A percentile compares a stretch with the other conserved stretches of the same genome.
phyloP scores from a whole-genome alignment of 129 eudicot genomes.

The Deinandra increscens region DNA sequence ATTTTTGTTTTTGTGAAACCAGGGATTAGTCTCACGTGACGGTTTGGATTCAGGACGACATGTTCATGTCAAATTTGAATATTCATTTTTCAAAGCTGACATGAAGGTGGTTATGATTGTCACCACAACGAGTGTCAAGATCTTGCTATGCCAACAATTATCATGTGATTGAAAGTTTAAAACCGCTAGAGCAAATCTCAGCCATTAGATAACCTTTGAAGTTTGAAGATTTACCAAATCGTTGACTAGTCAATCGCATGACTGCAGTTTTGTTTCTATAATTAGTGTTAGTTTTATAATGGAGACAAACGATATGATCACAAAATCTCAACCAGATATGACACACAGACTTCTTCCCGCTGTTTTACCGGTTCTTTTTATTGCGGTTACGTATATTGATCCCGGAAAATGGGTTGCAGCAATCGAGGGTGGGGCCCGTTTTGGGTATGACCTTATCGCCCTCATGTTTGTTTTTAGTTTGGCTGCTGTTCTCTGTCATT shows the following conservation, averaged over 20 bases:
- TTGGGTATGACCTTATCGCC: conserved; percentile 52
- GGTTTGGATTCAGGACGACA: background rate
- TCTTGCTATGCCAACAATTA: conserved; percentile 34
- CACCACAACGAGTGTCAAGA: conserved; percentile 45
- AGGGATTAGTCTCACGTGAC: conserved; percentile 32
- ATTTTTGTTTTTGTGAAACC: conserved; percentile 36
- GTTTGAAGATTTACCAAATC: conserved; percentile 23
- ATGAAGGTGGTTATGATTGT: conserved; percentile 54
- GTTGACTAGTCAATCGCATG: conserved; percentile 19
- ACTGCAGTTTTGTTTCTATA: conserved; percentile 21
- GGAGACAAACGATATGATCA: conserved; percentile 40
- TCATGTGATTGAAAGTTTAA: conserved; percentile 34
- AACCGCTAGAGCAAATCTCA: conserved; percentile 19
- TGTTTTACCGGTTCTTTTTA: conserved; percentile 53
- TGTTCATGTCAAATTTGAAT: conserved; percentile 24
- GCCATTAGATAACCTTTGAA: conserved; percentile 16
- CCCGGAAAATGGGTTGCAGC: conserved; percentile 96
- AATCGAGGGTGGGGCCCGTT: conserved; percentile 82
- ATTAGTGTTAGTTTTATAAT: conserved; percentile 34
- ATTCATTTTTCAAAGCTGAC: conserved; percentile 17
- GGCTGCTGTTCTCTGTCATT: conserved; percentile 78
- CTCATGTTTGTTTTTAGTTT: conserved; percentile 60
- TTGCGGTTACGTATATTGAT: conserved; percentile 74
- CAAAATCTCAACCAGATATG: conserved; percentile 33
- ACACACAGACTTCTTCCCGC: conserved; percentile 55